These are phyloP conservation scores for Begonia fuchsioides DNA, from an alignment of 306 rosid species.

Conservation along the genomic window DNA sequence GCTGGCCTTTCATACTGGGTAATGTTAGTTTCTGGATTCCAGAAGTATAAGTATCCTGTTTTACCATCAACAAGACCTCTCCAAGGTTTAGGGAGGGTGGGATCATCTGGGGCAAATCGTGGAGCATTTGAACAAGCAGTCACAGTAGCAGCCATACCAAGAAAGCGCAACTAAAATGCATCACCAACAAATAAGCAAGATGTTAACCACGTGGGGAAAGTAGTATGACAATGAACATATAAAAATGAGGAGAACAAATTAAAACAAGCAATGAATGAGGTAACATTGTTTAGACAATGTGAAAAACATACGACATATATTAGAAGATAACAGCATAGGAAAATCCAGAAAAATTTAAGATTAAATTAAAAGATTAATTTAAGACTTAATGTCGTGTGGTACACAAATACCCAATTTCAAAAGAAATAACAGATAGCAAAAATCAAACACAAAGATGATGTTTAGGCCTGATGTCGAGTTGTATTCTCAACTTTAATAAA, in stretches of 20 bases:
- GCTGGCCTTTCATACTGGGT: conserved; percentile 90
- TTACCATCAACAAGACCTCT: conserved; percentile 93
- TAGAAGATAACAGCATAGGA: too few relatives aligned
- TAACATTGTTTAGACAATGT: too few relatives aligned
- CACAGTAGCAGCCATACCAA: conserved; percentile 87
- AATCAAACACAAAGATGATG: too few relatives aligned
- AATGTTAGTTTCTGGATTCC: conserved; percentile 97
- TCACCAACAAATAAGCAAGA: conserved; percentile 4
- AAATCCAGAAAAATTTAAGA: too few relatives aligned
- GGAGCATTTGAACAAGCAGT: conserved; percentile 86
- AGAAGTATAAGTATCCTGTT: conserved; percentile 93
- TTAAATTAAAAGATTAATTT: too few relatives aligned
- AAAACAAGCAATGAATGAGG: too few relatives aligned
- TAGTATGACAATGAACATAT: not conserved
- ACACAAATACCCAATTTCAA: too few relatives aligned
- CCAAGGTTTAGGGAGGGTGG: conserved; percentile 96
- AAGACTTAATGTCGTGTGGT: too few relatives aligned
- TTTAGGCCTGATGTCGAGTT: too few relatives aligned
- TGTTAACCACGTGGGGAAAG: not conserved
- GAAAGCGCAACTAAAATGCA: conserved; percentile 17
- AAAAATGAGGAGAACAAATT: not conserved
- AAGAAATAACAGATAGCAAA: too few relatives aligned
- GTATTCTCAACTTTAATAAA: too few relatives aligned
- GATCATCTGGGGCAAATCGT: conserved; percentile 89
- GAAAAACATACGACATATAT: too few relatives aligned